phyloP scores from a whole-genome alignment of 371 early-diverging fungal genomes.

The Circinella umbellata region DNA sequence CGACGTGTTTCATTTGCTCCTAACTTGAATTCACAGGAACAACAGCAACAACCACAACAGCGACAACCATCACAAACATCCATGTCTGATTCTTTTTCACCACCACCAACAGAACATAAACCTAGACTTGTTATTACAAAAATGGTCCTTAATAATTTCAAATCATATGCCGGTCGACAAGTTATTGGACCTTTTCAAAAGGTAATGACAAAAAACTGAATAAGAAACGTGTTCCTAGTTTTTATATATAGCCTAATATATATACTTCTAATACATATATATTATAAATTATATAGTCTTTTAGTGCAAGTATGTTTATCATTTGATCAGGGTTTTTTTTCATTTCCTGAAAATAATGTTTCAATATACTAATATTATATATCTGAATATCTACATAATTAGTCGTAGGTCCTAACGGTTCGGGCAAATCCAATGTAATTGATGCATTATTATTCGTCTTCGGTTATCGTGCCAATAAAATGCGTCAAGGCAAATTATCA shows the following conservation, averaged over 20 bases:
- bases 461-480: conserved; percentile 99
- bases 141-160: conserved; percentile 95
- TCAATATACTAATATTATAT: neutral
- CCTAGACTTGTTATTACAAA: conserved; percentile 89
- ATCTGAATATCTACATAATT: conserved; percentile 14
- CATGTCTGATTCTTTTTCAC: neutral
- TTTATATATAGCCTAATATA: too few species aligned
- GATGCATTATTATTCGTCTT: conserved; percentile 99
- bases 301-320: conserved; percentile 45
- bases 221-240: too few species aligned
- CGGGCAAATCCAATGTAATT: conserved; percentile 99
- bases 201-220: conserved; percentile 45
- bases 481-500: conserved; percentile 96
- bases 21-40: neutral
- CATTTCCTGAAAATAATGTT: too few species aligned
- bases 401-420: conserved; percentile 99
- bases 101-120: conserved; percentile 26
- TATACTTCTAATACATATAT: neutral
- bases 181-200: conserved; percentile 98
- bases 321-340: neutral
- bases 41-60: neutral
- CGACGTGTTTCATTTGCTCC: conserved; percentile 19
- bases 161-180: conserved; percentile 93
- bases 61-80: neutral
- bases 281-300: conserved; percentile 33